Base-by-base conservation (phyloP, 78 protist genomes). In the Dictyostelium firmibasis region DNA sequence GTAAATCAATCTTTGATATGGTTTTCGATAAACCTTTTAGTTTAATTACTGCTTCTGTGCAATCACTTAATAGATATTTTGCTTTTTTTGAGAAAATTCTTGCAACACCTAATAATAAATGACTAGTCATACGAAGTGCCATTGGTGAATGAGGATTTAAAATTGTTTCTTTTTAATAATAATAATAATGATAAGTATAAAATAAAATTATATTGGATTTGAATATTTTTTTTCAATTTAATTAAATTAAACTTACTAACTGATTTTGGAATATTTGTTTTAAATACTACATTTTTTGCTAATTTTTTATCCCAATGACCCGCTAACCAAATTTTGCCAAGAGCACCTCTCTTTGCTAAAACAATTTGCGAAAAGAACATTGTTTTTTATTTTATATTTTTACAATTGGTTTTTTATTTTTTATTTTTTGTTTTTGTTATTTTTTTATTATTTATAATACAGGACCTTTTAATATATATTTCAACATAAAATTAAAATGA, bases 81-180 rank as follows among this genome's bases (percentile, higher is more conserved):
- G 93, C 94, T 41, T 98, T 97, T 35, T 86, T 77, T 10, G 94
- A 62, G 88, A 95, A 97, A 86, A 98, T 98, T 38, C 97, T 78
- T 11, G 96, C 97, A 0, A 98, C 98, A 50, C 99, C 99, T 25
- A 98, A 96, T 75, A 98, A 81, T 27, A 98, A 74, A 84, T 97
- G 98, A n/a, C 98, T 97, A 23, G 97, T 92, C 75, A 95, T 92
- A 74, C 99, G 98, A 70, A 98, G 96, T 18, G 99, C 97, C 82
- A 98, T 76, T 3, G 97, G 97, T 8, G 92, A 86, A 25, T 60
- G 84, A 1, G 98, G 98, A 33, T 96, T 38, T 69, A 95, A 67
- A 64, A 98, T 98, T 13, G 74, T 8, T 50, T 25, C 94, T 91
- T 14, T 25, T 23, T 23, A 6, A 23, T 23, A 2, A 69, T 10